Percentiles rank a stretch among this genome's conserved stretches.
phyloP scores from a whole-genome alignment of 345 rosid species.

The Cochlearia excelsa region DNA sequence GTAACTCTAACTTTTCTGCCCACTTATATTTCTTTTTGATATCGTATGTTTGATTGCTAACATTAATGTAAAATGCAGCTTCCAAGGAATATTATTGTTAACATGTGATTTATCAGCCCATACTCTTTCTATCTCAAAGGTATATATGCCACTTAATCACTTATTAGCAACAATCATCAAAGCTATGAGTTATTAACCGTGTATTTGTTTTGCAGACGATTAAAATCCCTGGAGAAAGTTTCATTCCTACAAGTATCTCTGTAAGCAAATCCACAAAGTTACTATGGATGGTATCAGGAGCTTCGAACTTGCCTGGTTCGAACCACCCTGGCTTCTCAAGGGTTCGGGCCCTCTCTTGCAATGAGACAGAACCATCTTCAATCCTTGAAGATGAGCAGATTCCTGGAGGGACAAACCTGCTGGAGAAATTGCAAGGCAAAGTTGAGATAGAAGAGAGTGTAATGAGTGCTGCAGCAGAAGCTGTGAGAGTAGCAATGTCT shows the following conservation, averaged over 20 bases:
- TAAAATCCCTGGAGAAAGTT: conserved; percentile 50
- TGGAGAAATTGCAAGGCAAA: conserved; percentile 66
- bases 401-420: conserved; percentile 62
- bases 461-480: conserved; percentile 66
- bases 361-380: conserved; percentile 31
- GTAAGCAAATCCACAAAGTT: conserved; percentile 44
- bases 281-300: conserved; percentile 74
- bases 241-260: conserved; percentile 68
- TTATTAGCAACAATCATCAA: conserved; percentile 1
- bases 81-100: conserved; percentile 73
- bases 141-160: conserved; percentile 24
- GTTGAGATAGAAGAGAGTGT: conserved; percentile 53
- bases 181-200: background rate
- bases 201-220: conserved; percentile 47
- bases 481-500: conserved; percentile 71
- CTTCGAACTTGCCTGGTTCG: conserved; percentile 56
- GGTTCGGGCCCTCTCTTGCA: conserved; percentile 47
- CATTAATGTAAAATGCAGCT: conserved; percentile 39
- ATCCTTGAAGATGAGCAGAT: conserved; percentile 48
- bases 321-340: conserved; percentile 49
- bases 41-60: conserved; percentile 22
- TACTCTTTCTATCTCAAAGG: conserved; percentile 61
- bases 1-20: conserved; percentile 30
- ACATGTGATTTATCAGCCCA: conserved; percentile 51
- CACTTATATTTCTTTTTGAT: background rate